Conservation (phyloP, 352 stramenopile genomes). For the Phytopythium kandeliae region DNA sequence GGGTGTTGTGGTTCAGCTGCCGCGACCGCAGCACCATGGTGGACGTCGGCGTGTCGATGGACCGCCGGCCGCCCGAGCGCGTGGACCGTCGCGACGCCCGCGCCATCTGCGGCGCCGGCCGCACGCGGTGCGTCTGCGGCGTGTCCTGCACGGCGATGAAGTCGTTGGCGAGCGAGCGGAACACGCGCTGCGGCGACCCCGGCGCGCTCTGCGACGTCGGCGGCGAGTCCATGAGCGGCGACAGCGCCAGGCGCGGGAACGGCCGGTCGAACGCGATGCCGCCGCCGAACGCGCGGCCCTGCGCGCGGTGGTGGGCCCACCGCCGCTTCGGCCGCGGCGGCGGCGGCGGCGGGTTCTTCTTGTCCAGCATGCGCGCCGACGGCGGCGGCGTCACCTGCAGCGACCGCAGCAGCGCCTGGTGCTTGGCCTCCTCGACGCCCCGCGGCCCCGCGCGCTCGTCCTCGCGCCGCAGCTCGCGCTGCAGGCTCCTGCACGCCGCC, state of each 20-base stretch:
- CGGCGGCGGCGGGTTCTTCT: constrained; percentile 56
- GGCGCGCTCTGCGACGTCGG: constrained; percentile 21
- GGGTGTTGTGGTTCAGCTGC: constrained; percentile 28
- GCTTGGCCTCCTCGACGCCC: constrained; percentile 15
- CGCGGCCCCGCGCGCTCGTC: constrained; percentile 10
- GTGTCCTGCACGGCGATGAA: constrained; percentile 61
- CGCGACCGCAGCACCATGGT: constrained; percentile 60
- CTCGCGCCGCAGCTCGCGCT: constrained; percentile 13
- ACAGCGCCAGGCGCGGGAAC: constrained; percentile 27
- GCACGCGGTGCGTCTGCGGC: constrained; percentile 30
- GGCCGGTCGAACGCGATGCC: constrained; percentile 24
- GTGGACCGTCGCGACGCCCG: constrained; percentile 30
- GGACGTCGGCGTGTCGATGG: constrained; percentile 42
- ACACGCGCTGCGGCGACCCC: constrained; percentile 28
- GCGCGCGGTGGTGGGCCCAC: constrained; percentile 10
- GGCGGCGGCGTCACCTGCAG: constrained; percentile 59
- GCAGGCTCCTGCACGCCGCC: constrained; percentile 16
- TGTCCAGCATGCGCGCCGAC: constrained; percentile 59
- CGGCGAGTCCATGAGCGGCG: constrained; percentile 28
- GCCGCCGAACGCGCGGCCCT: background rate
- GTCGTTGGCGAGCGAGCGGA: constrained; percentile 58
- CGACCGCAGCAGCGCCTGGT: constrained; percentile 19
- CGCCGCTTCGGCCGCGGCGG: constrained; percentile 26
- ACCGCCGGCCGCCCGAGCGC: constrained; percentile 23
- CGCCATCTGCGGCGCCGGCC: constrained; percentile 42